These are phyloP conservation scores for Fusarium piperis DNA, from an alignment of 2,329 filamentous ascomycete species.

Conservation along the genomic window DNA sequence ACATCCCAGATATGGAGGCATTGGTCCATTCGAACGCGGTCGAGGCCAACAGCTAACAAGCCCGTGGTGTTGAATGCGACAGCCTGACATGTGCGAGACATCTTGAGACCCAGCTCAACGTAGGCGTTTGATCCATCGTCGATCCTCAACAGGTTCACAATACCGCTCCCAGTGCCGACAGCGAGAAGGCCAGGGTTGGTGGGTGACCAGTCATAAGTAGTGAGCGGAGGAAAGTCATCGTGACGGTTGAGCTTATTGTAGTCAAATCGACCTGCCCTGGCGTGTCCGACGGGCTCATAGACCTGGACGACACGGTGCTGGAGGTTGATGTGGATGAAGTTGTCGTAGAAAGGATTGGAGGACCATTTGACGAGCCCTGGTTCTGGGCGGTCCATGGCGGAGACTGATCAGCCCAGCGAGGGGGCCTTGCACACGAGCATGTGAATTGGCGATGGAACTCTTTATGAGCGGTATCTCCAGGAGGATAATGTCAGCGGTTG, in stretches of 20 bases:
- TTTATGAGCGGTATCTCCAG: not conserved
- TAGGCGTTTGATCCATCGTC: slow-evolving; percentile 75
- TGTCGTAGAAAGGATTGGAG: slow-evolving; percentile 65
- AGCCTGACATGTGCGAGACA: slow-evolving; percentile 81
- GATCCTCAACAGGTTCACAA: slow-evolving; percentile 78
- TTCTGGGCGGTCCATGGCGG: slow-evolving; percentile 66
- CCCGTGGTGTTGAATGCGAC: slow-evolving; percentile 80
- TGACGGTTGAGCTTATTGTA: slow-evolving; percentile 66
- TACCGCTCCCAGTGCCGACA: slow-evolving; percentile 78
- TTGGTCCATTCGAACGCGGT: slow-evolving; percentile 82
- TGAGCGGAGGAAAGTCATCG: slow-evolving; percentile 71
- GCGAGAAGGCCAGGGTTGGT: slow-evolving; percentile 73
- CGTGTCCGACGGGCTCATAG: slow-evolving; percentile 69
- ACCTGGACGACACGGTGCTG: slow-evolving; percentile 71
- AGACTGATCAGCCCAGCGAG: not conserved
- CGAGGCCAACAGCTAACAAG: slow-evolving; percentile 79
- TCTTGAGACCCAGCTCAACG: slow-evolving; percentile 75
- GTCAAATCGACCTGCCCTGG: slow-evolving; percentile 66
- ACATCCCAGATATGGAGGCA: slow-evolving; percentile 87
- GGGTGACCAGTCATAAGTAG: slow-evolving; percentile 74
- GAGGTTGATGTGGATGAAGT: slow-evolving; percentile 72
- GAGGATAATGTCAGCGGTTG: not conserved
- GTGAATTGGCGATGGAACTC: not conserved
- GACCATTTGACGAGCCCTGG: slow-evolving; percentile 75
- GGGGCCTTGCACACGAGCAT: not conserved